Evolutionary conservation across 768 basidiomycete species (phyloP), one percentile per base, ranked within the genome.

Genomic region (Tulasnella sp.): DNA sequence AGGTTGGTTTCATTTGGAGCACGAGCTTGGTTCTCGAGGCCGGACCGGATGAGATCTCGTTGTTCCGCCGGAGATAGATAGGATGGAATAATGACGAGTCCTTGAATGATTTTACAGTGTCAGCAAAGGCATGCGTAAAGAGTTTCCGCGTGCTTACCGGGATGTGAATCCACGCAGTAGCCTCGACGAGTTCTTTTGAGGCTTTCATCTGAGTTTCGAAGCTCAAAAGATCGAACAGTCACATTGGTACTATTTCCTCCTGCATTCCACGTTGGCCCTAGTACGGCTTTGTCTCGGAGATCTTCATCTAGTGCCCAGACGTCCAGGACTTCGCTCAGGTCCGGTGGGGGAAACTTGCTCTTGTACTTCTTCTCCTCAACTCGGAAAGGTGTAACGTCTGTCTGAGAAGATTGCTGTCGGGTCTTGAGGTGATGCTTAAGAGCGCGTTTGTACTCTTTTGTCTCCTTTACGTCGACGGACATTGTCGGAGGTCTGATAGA

Each of bases 1-100:
- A 98, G 89, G 79, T 95, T 97, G 0, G 94, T 96, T 75, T 92
- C 91, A 81, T 97, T 97, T 0, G 94, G 93, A 45, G 86, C 83
- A 2, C 86, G 86, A 0, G 96, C 91, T 79, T 96, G 94, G 25
- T 91, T 87, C 12, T 85, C 81, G 8, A 99, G 88, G 31, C 93
- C 88, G 88, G 93, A 92, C 74, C 83, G 83, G 34, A 93, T 86
- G 5, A 98, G 87, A 0, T 86, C 81, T 31, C 89, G 87, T 81
- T 99, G 97, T 45, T 89, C 85, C 22, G 83, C 80, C 0, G 83
- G 83, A 1, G 89, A 84, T 22, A 97, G 80, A 80, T 91, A 95
- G 0, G 86, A 85, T 14, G 97, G 96, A 6, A 99, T 83, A 29
- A 97, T 82, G 25, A 98, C 91, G 36, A 98, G 88, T 25, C 96